Percentiles rank a stretch among this genome's conserved stretches.
Evolutionary conservation across 805 yeast species (phyloP).

Genomic region (Candida ovalis): DNA sequence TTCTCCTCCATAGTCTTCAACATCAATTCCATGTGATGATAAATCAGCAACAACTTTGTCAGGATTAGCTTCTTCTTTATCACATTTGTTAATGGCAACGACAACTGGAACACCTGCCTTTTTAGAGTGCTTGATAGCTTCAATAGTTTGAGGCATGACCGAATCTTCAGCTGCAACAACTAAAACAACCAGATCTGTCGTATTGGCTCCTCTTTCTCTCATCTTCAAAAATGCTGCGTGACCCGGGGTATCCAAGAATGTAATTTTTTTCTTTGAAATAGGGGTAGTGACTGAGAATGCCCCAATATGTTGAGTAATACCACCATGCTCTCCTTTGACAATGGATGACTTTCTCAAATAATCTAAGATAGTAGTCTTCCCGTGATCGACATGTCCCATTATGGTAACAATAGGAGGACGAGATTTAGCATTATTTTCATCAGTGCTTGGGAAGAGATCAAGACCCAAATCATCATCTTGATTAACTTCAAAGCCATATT

Average conservation of each 20-base stretch:
- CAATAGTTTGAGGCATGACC: constrained; percentile 95
- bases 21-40: constrained; percentile 71
- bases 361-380: constrained; percentile 92
- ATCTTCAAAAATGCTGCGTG: constrained; percentile 95
- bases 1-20: constrained; percentile 95
- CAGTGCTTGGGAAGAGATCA: constrained; percentile 55
- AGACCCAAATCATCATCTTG: constrained; percentile 55
- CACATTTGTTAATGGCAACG: constrained; percentile 92
- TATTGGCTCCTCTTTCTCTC: constrained; percentile 94
- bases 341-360: constrained; percentile 79
- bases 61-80: constrained; percentile 69
- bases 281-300: constrained; percentile 90
- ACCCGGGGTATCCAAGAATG: constrained; percentile 96
- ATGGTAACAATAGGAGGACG: constrained; percentile 95
- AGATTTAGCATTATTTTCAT: constrained; percentile 44
- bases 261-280: constrained; percentile 65
- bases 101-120: constrained; percentile 77
- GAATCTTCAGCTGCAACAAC: constrained; percentile 98
- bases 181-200: constrained; percentile 86
- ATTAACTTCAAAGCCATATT: constrained; percentile 68
- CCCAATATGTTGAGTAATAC: constrained; percentile 97
- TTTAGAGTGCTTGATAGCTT: constrained; percentile 91
- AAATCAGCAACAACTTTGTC: constrained; percentile 77
- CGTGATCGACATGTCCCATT: constrained; percentile 99
- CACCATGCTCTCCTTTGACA: constrained; percentile 86